A percentile compares a stretch with the other conserved stretches of the same genome.
Evolutionary conservation across 1,139 yeast species (phyloP).

Genomic region (Tardiomyces depauwii): DNA sequence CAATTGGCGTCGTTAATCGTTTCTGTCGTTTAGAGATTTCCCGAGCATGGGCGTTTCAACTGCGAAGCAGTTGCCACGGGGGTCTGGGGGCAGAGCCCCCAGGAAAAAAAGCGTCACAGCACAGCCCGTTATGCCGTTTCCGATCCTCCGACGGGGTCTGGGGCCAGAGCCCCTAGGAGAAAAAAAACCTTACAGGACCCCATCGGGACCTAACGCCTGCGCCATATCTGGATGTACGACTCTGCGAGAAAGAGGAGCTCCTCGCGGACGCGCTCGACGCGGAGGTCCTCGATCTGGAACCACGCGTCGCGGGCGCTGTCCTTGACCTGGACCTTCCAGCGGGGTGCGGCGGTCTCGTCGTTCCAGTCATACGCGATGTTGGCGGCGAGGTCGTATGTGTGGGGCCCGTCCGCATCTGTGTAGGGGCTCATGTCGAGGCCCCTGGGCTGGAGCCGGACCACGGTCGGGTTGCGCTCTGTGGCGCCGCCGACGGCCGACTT

Average conservation of each 20-base stretch:
- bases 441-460: constrained; percentile 47
- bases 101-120: too few relatives aligned
- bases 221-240: constrained; percentile 62
- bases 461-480: constrained; percentile 45
- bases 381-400: constrained; percentile 36
- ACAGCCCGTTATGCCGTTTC: too few relatives aligned
- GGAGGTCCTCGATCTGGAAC: constrained; percentile 46
- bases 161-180: too few relatives aligned
- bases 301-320: constrained; percentile 37
- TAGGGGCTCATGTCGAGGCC: constrained; percentile 32
- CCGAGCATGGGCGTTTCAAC: too few relatives aligned
- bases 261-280: constrained; percentile 36
- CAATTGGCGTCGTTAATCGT: too few relatives aligned
- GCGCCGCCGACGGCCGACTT: constrained; percentile 16
- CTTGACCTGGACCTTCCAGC: constrained; percentile 44
- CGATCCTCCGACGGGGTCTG: too few relatives aligned
- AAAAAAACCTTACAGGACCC: too few relatives aligned
- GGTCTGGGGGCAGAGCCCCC: too few relatives aligned
- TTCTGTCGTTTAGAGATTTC: too few relatives aligned
- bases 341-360: constrained; percentile 10
- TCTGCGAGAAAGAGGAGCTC: constrained; percentile 56
- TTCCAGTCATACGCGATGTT: constrained; percentile 39
- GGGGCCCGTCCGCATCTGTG: constrained; percentile 13
- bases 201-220: constrained; percentile 16
- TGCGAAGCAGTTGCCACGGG: too few relatives aligned